Evolutionary conservation across 164 flowering plant species (phyloP).

Genomic region (Kalanchoe fedtschenkoi): DNA sequence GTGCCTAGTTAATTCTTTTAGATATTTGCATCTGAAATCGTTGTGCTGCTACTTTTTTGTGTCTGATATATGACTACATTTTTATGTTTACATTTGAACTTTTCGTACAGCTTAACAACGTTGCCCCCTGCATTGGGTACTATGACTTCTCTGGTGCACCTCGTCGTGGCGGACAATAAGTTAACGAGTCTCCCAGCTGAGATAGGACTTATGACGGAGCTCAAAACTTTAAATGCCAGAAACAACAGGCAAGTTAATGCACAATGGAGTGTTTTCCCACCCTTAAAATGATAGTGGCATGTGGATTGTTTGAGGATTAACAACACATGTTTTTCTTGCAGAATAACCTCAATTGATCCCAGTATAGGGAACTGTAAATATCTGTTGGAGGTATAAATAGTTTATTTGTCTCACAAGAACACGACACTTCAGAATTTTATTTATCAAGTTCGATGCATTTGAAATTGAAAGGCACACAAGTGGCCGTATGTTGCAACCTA

Average conservation of each 20-base stretch:
- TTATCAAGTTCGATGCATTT: neutral
- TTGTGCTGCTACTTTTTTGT: no score
- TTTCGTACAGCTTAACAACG: constrained; percentile 44
- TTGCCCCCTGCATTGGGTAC: constrained; percentile 64
- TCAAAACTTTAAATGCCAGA: constrained; percentile 55
- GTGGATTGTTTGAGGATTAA: neutral
- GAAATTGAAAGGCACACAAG: neutral
- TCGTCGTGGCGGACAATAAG: constrained; percentile 49
- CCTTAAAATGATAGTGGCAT: neutral
- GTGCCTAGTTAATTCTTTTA: neutral
- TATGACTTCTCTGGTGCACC: constrained; percentile 49
- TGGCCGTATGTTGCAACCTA: neutral
- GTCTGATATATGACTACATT: no score
- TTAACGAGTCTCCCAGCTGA: constrained; percentile 60
- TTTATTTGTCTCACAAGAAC: neutral
- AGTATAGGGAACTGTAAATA: constrained; percentile 35
- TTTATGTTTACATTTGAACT: neutral
- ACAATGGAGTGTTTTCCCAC: neutral
- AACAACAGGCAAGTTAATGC: constrained; percentile 59
- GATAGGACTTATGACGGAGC: constrained; percentile 47
- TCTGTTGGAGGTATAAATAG: constrained; percentile 30
- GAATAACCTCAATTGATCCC: constrained; percentile 30
- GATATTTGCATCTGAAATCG: neutral
- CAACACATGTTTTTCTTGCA: constrained; percentile 11
- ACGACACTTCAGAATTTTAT: neutral